Evolutionary conservation across 1,284 basidiomycete species (phyloP).

Genomic region (Phylloboletellus chloephorus): DNA sequence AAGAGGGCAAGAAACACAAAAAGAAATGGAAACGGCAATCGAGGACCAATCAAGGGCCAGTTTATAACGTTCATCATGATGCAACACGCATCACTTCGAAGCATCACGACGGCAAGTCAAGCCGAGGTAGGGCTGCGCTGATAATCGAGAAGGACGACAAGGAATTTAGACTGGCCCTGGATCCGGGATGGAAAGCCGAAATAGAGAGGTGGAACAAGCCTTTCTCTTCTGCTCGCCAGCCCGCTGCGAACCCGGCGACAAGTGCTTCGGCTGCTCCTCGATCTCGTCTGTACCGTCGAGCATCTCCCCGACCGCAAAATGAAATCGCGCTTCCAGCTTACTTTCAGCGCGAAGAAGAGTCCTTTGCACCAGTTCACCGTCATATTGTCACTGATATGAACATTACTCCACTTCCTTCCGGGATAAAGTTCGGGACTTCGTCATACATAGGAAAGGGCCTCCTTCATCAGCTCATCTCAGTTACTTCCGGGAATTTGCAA

Average conservation of each 20-base stretch:
- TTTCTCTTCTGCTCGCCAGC: constrained; percentile 16
- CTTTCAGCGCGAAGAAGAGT: constrained; percentile 13
- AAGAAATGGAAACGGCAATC: constrained; percentile 13
- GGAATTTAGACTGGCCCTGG: constrained; percentile 40
- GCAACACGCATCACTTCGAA: constrained; percentile 27
- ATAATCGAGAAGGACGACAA: constrained; percentile 39
- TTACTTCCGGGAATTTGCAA: constrained; percentile 29
- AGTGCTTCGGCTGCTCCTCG: constrained; percentile 6
- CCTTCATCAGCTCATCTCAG: constrained; percentile 48
- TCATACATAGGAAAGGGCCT: constrained; percentile 55
- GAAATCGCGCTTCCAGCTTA: constrained; percentile 13
- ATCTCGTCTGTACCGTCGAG: constrained; percentile 17
- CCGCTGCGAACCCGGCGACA: constrained; percentile 1
- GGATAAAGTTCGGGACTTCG: constrained; percentile 42
- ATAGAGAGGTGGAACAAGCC: constrained; percentile 31
- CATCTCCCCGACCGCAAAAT: constrained; percentile 10
- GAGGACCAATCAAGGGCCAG: constrained; percentile 7
- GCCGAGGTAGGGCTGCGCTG: constrained; percentile 6
- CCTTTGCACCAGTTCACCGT: constrained; percentile 9
- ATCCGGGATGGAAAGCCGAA: constrained; percentile 36
- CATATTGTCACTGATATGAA: constrained; percentile 43
- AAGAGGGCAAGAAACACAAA: constrained; percentile 12
- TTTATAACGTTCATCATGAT: constrained; percentile 26
- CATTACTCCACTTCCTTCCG: constrained; percentile 44
- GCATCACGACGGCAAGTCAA: constrained; percentile 14